Base-by-base conservation (phyloP, 495 filamentous ascomycete genomes). In the Parathielavia hyrcaniae region DNA sequence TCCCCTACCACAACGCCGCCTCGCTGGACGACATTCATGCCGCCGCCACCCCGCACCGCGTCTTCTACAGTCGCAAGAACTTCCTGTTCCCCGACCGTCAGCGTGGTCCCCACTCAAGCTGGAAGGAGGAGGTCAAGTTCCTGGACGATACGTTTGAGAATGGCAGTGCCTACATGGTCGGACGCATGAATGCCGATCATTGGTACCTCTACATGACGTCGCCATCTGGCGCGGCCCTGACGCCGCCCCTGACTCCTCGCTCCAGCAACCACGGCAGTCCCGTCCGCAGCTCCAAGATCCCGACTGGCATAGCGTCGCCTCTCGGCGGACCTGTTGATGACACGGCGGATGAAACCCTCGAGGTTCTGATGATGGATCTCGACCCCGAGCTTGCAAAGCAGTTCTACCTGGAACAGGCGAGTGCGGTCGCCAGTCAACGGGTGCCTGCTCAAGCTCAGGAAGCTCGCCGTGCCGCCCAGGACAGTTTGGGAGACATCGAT, bases 1-100 rank as follows among this genome's bases (percentile, higher is more conserved):
- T 97, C 67, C 87, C 91, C 14, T 77, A 77, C 61, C 71, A 78
- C 64, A 79, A 79, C 40, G 72, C 73, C 38, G 64, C 67, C 20
- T 76, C 72, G 4, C 41, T 75, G 1, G 67, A 79, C 7, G 85
- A 87, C 22, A 81, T 85, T 32, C 73, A 79, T 12, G 84, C 83
- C 50, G 86, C 86, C 11, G 91, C 92, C 45, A 86, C 86, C 41
- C 93, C 95, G 3, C 93, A 96, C 68, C 86, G 95, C 23, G 90
- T 99, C 47, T 99, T 99, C 76, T 99, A 99, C 73, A 97, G 92
- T 67, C 85, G 95, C 57, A 97, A 97, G 84, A 97, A 96, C 73
- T 99, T 95, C 65, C 78, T 97, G 53, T 97, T 93, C 73, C 95
- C 95, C 2, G 89, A 97, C 65, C 89, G 90, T 70, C 95, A 99